Conservation (phyloP, 129 eudicot genomes). For the Logfia minima region DNA sequence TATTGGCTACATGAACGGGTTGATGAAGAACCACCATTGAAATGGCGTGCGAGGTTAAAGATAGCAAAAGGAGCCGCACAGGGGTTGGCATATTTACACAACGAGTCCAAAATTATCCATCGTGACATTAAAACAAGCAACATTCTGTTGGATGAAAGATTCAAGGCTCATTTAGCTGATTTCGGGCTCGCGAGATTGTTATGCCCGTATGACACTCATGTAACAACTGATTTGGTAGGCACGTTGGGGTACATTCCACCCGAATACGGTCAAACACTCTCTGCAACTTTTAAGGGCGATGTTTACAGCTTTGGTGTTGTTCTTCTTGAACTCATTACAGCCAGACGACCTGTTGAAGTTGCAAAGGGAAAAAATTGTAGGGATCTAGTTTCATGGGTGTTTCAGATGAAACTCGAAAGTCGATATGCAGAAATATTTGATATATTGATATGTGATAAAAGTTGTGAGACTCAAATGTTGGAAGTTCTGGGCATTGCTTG, state of each 20-base stretch:
- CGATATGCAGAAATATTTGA: constrained; percentile 72
- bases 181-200: constrained; percentile 83
- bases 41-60: constrained; percentile 62
- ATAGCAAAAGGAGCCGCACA: constrained; percentile 90
- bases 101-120: constrained; percentile 78
- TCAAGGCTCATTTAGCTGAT: constrained; percentile 96
- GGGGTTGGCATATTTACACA: constrained; percentile 81
- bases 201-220: constrained; percentile 89
- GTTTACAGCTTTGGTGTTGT: constrained; percentile 96
- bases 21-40: constrained; percentile 52
- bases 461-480: constrained; percentile 62
- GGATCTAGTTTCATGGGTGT: constrained; percentile 89
- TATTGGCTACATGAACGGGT: constrained; percentile 90
- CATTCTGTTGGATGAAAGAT: constrained; percentile 70
- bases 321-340: constrained; percentile 86
- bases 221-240: constrained; percentile 94
- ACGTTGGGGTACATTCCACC: constrained; percentile 98
- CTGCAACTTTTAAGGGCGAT: constrained; percentile 92
- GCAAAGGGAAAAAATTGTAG: constrained; percentile 90
- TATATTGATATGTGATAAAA: constrained; percentile 52
- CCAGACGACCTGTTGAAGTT: constrained; percentile 87
- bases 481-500: constrained; percentile 83
- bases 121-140: constrained; percentile 95
- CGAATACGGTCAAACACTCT: constrained; percentile 78
- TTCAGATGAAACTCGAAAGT: constrained; percentile 72